These are phyloP conservation scores for Scenedesmus sp. DNA, from an alignment of 163 green algal genomes.

Conservation along the genomic window DNA sequence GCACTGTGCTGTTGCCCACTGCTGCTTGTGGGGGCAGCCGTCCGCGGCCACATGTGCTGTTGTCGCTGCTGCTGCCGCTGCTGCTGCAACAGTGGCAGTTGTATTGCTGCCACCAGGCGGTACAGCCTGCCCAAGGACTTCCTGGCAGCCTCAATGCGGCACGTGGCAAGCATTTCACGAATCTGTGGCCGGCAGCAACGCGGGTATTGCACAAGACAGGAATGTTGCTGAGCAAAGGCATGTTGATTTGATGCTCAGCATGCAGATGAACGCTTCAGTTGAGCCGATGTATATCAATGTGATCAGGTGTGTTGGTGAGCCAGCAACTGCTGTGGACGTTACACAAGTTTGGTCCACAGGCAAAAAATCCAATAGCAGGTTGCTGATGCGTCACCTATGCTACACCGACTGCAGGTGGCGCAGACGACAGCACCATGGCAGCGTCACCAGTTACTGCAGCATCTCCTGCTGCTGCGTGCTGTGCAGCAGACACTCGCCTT, in stretches of 20 bases:
- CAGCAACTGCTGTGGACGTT: too few species aligned
- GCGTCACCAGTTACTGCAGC: background rate
- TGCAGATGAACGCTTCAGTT: too few species aligned
- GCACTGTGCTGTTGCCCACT: background rate
- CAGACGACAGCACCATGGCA: background rate
- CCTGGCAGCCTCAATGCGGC: slow-evolving; percentile 64
- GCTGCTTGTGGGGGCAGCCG: background rate
- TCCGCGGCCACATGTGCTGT: background rate
- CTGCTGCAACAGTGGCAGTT: background rate
- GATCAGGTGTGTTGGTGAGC: too few species aligned
- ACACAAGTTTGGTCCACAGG: too few species aligned
- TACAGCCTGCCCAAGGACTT: slow-evolving; percentile 75
- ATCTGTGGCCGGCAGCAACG: slow-evolving; percentile 49
- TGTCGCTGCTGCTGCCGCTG: slow-evolving; percentile 35
- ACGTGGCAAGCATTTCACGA: slow-evolving; percentile 65
- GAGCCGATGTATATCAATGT: too few species aligned
- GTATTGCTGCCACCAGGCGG: slow-evolving; percentile 64
- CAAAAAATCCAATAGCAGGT: too few species aligned
- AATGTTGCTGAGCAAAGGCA: background rate
- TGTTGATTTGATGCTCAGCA: background rate
- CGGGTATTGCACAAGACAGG: too few species aligned
- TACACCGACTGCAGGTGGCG: background rate
- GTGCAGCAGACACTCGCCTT: background rate
- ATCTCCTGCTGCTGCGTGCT: background rate
- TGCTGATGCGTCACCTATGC: too few species aligned